Percentiles rank a stretch among this genome's conserved stretches.
These are phyloP conservation scores for Sungouiozyma ichnusensis DNA, from an alignment of 805 yeast species.

Conservation along the genomic window DNA sequence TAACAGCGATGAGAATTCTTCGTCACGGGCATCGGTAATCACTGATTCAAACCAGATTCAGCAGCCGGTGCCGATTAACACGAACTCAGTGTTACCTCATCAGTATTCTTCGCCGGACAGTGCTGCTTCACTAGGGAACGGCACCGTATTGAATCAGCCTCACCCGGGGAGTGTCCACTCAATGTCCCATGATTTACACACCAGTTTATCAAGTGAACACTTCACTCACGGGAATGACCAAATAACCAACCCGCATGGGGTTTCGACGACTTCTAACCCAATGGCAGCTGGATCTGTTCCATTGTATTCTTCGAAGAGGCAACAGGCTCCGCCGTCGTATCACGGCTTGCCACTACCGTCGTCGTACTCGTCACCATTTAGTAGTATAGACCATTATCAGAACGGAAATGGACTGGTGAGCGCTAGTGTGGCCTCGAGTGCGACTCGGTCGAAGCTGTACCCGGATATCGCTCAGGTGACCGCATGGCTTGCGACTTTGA, in stretches of 20 bases:
- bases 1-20: background rate
- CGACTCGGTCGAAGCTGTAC: background rate
- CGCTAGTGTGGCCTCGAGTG: too few species aligned
- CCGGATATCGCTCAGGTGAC: background rate
- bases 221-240: background rate
- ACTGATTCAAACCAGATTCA: background rate
- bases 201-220: background rate
- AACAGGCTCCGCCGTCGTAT: background rate
- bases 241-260: too few species aligned
- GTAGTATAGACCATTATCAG: background rate
- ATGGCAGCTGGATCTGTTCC: background rate
- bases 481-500: background rate
- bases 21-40: background rate
- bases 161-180: background rate
- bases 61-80: background rate
- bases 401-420: too few species aligned
- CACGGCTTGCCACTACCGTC: background rate
- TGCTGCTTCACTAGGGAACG: background rate
- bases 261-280: background rate
- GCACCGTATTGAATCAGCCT: background rate
- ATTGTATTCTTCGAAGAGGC: background rate
- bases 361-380: background rate
- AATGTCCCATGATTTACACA: background rate
- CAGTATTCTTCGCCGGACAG: background rate
- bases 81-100: background rate